Percentiles rank a stretch among this genome's conserved stretches.
These are phyloP conservation scores for Astrephomene gubernaculifera DNA, from an alignment of 139 green algal species.

Conservation along the genomic window DNA sequence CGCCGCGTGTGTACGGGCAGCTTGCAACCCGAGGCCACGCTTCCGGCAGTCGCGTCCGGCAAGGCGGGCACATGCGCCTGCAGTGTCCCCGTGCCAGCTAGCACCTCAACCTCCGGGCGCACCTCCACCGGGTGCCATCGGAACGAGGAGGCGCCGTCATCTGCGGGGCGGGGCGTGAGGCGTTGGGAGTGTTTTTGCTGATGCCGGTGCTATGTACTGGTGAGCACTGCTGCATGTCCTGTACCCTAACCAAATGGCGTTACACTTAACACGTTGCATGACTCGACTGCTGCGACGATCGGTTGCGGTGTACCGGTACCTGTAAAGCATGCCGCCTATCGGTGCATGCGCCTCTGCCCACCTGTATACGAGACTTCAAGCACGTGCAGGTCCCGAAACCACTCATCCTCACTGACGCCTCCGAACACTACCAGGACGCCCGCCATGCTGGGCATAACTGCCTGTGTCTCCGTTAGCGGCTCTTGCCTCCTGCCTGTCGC, in stretches of 20 bases:
- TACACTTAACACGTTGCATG: too few relatives aligned
- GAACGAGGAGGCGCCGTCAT: neutral
- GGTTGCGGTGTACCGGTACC: too few relatives aligned
- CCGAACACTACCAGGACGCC: constrained; percentile 56
- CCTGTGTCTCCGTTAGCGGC: constrained; percentile 14
- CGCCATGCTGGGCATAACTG: constrained; percentile 32
- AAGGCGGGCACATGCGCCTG: neutral
- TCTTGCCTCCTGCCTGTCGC: neutral
- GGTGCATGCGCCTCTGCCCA: too few relatives aligned
- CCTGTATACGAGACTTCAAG: constrained; percentile 42
- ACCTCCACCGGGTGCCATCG: constrained; percentile 37
- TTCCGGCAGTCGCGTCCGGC: neutral
- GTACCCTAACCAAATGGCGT: too few relatives aligned
- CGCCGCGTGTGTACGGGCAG: constrained; percentile 34
- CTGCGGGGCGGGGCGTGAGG: too few relatives aligned
- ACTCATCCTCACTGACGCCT: constrained; percentile 46
- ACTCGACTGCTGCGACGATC: too few relatives aligned
- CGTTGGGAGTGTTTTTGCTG: too few relatives aligned
- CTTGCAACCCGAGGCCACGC: too few relatives aligned
- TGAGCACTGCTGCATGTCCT: too few relatives aligned
- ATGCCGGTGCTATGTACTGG: too few relatives aligned
- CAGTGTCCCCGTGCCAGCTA: neutral
- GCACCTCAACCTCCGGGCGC: neutral
- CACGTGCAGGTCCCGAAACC: constrained; percentile 53
- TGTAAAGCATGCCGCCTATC: too few relatives aligned